Conservation (phyloP, 2,329 filamentous ascomycete genomes). For the Cladosporium halotolerans region DNA sequence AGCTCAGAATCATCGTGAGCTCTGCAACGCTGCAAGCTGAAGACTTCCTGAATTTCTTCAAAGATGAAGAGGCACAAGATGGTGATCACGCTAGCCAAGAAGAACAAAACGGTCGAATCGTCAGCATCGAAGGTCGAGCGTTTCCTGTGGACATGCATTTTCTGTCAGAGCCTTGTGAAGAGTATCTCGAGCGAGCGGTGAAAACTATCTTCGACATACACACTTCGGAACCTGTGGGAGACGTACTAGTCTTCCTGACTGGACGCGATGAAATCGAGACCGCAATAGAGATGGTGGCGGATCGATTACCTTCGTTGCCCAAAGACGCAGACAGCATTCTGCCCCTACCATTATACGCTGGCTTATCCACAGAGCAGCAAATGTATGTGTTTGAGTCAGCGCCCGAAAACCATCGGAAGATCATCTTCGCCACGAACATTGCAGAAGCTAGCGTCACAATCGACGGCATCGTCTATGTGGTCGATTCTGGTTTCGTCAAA, state of each 20-base stretch:
- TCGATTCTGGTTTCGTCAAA: conserved; percentile 90
- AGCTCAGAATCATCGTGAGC: conserved; percentile 82
- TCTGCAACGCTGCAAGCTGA: conserved; percentile 91
- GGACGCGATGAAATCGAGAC: conserved; percentile 89
- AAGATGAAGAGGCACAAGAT: conserved; percentile 32
- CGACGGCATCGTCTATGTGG: conserved; percentile 81
- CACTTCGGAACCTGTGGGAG: conserved; percentile 69
- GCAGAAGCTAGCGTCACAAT: conserved; percentile 95
- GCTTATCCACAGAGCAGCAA: conserved; percentile 82
- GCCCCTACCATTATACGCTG: conserved; percentile 79
- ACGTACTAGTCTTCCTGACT: conserved; percentile 86
- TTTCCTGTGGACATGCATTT: conserved; percentile 86
- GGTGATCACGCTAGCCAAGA: conserved; percentile 24
- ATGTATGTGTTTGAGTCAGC: conserved; percentile 89
- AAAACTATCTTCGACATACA: conserved; percentile 86
- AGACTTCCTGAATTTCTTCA: conserved; percentile 75
- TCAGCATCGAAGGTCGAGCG: conserved; percentile 80
- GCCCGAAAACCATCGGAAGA: conserved; percentile 75
- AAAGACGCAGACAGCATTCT: conserved; percentile 55
- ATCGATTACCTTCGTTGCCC: conserved; percentile 60
- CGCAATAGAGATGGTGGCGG: conserved; percentile 70
- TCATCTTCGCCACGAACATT: conserved; percentile 92
- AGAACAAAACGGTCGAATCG: conserved; percentile 50
- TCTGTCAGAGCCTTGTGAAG: conserved; percentile 67
- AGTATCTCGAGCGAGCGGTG: conserved; percentile 80